Conservation (phyloP, 2,329 filamentous ascomycete genomes). For the Chaetomium globosum region DNA sequence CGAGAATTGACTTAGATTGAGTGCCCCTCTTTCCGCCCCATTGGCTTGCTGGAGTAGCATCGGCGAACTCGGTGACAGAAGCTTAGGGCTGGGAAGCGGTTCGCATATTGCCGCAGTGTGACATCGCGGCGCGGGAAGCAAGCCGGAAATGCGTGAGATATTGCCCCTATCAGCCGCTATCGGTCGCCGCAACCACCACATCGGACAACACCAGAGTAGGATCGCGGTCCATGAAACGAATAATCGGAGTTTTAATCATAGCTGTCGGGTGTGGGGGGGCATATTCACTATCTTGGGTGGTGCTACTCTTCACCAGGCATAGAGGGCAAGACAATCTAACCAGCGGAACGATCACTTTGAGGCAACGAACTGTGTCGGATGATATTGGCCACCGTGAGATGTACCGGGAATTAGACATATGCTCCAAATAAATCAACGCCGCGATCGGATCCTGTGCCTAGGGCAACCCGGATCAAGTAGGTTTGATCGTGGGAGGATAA, state of each 20-base stretch:
- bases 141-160: slow-evolving; percentile 19
- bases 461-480: background rate
- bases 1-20: slow-evolving; percentile 3
- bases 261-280: background rate
- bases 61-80: background rate
- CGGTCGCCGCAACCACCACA: background rate
- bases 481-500: background rate
- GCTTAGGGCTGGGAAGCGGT: slow-evolving; percentile 5
- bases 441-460: background rate
- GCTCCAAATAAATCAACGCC: background rate
- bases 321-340: background rate
- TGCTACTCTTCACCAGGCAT: background rate
- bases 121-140: slow-evolving; percentile 19
- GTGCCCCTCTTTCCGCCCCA: slow-evolving; percentile 6
- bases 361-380: background rate
- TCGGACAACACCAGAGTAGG: background rate
- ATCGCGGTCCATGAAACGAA: background rate
- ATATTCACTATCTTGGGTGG: background rate
- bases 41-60: slow-evolving; percentile 19
- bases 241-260: background rate
- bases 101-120: slow-evolving; percentile 12
- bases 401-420: background rate
- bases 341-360: background rate
- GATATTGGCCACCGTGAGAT: background rate
- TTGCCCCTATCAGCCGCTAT: slow-evolving; percentile 21